These are phyloP conservation scores for Beauveria pseudobassiana DNA, from an alignment of 2,329 filamentous ascomycete genomes.

Conservation along the genomic window DNA sequence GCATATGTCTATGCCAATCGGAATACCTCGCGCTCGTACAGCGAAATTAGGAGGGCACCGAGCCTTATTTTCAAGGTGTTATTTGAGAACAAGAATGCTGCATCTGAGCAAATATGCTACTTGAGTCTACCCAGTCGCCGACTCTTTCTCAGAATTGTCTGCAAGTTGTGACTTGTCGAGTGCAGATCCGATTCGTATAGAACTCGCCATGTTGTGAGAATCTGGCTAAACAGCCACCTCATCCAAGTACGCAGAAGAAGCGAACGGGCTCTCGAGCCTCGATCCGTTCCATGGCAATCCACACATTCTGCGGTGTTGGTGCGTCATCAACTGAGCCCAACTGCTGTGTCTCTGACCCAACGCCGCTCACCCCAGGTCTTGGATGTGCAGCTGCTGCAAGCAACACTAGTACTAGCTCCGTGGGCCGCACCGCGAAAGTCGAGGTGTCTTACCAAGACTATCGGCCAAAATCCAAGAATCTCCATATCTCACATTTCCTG, in stretches of 20 bases:
- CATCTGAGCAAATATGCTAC: too few relatives aligned
- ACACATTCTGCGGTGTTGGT: neutral
- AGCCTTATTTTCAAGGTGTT: too few relatives aligned
- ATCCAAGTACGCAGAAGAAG: neutral
- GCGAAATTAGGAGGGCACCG: too few relatives aligned
- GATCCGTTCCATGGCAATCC: neutral
- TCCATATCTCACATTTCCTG: neutral
- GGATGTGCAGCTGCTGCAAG: neutral
- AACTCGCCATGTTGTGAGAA: neutral
- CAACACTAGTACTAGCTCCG: neutral
- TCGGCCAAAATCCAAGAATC: neutral
- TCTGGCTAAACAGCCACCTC: neutral
- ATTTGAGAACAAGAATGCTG: too few relatives aligned
- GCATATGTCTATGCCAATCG: too few relatives aligned
- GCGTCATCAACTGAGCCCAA: neutral
- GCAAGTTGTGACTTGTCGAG: neutral
- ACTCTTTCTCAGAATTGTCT: neutral
- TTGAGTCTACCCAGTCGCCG: neutral
- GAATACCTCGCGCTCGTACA: too few relatives aligned
- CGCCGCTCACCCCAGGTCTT: neutral
- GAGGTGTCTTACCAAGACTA: neutral
- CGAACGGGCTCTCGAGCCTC: neutral
- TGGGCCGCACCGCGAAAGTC: neutral
- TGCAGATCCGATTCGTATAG: neutral
- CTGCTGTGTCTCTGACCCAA: neutral